Conservation (phyloP, 768 basidiomycete genomes). For the Kwoniella shandongensis region DNA sequence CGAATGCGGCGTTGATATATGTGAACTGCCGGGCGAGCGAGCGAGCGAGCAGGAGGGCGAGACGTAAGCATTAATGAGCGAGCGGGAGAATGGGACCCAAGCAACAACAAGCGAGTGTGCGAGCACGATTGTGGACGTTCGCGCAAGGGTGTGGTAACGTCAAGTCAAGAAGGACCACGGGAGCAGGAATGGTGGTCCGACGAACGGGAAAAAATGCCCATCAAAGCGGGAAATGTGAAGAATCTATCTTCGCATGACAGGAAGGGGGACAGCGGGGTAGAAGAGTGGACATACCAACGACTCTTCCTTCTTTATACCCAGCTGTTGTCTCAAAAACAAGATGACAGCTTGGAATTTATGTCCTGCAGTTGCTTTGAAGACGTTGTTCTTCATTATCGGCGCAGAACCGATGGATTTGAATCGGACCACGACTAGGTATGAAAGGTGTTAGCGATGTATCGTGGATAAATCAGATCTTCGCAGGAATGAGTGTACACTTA, state of each 20-base stretch:
- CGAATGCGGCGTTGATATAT: slow-evolving; percentile 73
- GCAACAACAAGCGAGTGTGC: too few species aligned
- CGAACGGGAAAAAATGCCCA: too few species aligned
- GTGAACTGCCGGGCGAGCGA: slow-evolving; percentile 53
- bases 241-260: background rate
- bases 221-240: too few species aligned
- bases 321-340: slow-evolving; percentile 82
- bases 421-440: slow-evolving; percentile 88
- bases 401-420: slow-evolving; percentile 98
- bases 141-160: too few species aligned
- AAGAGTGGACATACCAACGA: slow-evolving; percentile 62
- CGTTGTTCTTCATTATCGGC: slow-evolving; percentile 98
- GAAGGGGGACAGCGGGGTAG: background rate
- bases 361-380: slow-evolving; percentile 93
- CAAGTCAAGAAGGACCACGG: too few species aligned
- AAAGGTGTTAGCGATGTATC: background rate
- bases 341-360: slow-evolving; percentile 95
- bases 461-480: background rate
- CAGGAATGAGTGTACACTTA: background rate
- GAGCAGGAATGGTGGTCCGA: too few species aligned
- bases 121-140: too few species aligned
- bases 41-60: background rate
- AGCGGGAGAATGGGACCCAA: background rate
- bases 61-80: too few species aligned
- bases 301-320: slow-evolving; percentile 82